phyloP scores from a whole-genome alignment of 805 yeast species.

The Lachancea waltii region DNA sequence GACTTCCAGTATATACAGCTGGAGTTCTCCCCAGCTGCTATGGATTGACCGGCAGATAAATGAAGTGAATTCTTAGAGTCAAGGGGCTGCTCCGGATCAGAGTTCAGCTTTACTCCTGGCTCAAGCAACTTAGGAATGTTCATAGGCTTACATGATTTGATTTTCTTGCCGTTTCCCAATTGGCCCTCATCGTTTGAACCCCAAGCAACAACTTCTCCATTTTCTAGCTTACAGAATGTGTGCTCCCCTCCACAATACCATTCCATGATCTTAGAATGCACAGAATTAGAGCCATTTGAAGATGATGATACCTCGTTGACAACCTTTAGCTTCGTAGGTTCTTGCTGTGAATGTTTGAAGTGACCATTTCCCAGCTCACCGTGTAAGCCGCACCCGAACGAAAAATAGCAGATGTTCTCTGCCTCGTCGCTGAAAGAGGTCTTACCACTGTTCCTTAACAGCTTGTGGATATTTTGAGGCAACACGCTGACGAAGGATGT shows the following conservation, averaged over 20 bases:
- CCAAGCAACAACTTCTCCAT: slow-evolving; percentile 67
- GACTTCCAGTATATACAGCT: slow-evolving; percentile 57
- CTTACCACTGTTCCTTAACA: slow-evolving; percentile 23
- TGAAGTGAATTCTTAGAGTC: slow-evolving; percentile 42
- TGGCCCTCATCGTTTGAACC: slow-evolving; percentile 84
- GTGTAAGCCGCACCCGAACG: slow-evolving; percentile 77
- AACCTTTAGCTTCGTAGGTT: slow-evolving; percentile 50
- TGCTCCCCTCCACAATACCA: slow-evolving; percentile 66
- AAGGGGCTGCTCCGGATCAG: slow-evolving; percentile 16
- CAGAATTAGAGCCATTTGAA: slow-evolving; percentile 30
- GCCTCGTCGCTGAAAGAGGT: slow-evolving; percentile 20
- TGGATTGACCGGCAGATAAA: slow-evolving; percentile 46
- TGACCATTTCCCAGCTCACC: slow-evolving; percentile 84
- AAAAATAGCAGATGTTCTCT: slow-evolving; percentile 37
- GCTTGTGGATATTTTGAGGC: slow-evolving; percentile 27
- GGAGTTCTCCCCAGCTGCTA: slow-evolving; percentile 55
- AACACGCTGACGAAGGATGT: slow-evolving; percentile 48
- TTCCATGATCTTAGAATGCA: slow-evolving; percentile 40
- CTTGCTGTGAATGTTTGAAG: slow-evolving; percentile 64
- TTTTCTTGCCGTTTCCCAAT: slow-evolving; percentile 72
- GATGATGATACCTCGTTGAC: slow-evolving; percentile 43
- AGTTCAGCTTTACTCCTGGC: slow-evolving; percentile 34
- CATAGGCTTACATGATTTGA: slow-evolving; percentile 50
- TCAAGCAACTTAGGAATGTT: slow-evolving; percentile 52
- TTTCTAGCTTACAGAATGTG: slow-evolving; percentile 49